Evolutionary conservation across 257 asterid genomes (phyloP).

Genomic region (Forsythia viridissima): DNA sequence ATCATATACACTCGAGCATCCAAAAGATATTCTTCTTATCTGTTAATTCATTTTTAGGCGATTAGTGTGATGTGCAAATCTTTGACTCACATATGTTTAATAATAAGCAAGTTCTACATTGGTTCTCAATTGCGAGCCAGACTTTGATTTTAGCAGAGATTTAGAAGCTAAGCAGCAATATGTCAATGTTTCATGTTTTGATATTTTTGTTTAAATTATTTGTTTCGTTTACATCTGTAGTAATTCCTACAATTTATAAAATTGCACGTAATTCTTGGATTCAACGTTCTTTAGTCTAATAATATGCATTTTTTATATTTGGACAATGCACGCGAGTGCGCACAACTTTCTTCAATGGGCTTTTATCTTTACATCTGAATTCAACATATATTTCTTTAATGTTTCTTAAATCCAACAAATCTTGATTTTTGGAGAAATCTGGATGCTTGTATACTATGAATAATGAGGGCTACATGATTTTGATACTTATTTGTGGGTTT

Average conservation of each 20-base stretch:
- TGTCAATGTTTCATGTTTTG: conserved; percentile 30
- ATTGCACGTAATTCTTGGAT: not conserved
- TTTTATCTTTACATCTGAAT: too few relatives aligned
- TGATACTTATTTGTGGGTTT: too few relatives aligned
- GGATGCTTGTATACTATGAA: too few relatives aligned
- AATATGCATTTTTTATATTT: not conserved
- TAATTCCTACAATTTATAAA: not conserved
- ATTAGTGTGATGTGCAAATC: not conserved
- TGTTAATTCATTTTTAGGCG: not conserved
- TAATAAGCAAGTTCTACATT: conserved; percentile 72
- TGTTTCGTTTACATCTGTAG: not conserved
- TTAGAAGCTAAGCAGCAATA: conserved; percentile 85
- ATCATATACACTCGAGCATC: conserved; percentile 90
- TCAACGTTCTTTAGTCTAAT: too few relatives aligned
- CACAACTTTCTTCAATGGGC: not conserved
- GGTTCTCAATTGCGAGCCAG: conserved; percentile 95
- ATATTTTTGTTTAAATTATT: not conserved
- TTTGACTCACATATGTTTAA: conserved; percentile 22
- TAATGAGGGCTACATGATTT: too few relatives aligned
- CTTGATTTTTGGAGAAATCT: too few relatives aligned
- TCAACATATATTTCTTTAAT: too few relatives aligned
- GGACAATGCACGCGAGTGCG: not conserved
- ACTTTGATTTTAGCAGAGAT: conserved; percentile 83
- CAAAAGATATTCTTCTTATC: conserved; percentile 58
- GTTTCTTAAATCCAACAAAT: too few relatives aligned